Base-by-base conservation (phyloP, 148 eudicot genomes). In the Dianthus caryophyllus region DNA sequence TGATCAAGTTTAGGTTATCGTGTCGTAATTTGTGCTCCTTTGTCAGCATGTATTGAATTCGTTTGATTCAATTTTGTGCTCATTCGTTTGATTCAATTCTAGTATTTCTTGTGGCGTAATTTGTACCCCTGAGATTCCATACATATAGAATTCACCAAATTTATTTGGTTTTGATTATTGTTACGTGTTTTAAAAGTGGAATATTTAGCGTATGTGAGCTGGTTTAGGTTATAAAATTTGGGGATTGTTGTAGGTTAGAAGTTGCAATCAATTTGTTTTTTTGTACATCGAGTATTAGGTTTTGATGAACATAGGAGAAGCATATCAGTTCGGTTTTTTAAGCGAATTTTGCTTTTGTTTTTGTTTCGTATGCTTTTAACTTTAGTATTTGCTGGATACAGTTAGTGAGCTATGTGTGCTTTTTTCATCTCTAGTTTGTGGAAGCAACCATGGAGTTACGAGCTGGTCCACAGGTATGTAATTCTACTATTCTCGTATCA, bases 391-490 rank as follows among this genome's bases (percentile, higher is more conserved):
- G 66, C 33, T 63, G 51, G 44, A 50, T 39, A 41, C 11, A 63
- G 66, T 44, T 63, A 43, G 51, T 63, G 66, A 63, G 29, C 46
- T 63, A 1, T 64, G 47, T 36, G 17, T 71, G 49, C 29, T 62
- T 9, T 67, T 59, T 70, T 67, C 51, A 47, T 75, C 39, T 76
- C 81, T 89, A 92, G 98, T 92, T 92, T 80, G 98, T 89, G 44
- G 96, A 92, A 83, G 96, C 94, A 58, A 78, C 80, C 64, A 67
- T 92, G 61, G 84, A 77, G 55, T 78, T 92, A 70, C 85, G 55
- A 65, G 96, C 96, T 71, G 78, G 77, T 67, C 70, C 76, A 29
- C 78, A 87, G 96, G 98, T 89, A 82, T 21, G 22, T 47, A 74
- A 4, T 53, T 41, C 14, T 14, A 18, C 18, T n/a, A 61, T 48